Conservation (phyloP, 2,329 filamentous ascomycete genomes). For the Thermomyces lanuginosus region DNA sequence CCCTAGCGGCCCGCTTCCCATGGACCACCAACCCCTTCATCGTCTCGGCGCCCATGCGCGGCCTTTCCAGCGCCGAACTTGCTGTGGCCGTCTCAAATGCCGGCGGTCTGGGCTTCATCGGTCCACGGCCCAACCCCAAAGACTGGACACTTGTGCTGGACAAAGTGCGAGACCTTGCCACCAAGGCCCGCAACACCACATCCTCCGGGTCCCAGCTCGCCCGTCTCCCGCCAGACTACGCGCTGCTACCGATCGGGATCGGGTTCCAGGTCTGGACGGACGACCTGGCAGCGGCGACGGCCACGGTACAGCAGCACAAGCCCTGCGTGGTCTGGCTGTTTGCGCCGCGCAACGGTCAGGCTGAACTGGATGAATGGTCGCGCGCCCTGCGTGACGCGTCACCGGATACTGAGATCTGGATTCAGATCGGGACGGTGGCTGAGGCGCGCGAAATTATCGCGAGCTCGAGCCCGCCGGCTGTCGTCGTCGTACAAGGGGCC, state of each 20-base stretch:
- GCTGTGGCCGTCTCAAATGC: conserved; percentile 45
- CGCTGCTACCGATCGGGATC: conserved; percentile 23
- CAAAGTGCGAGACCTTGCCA: conserved; percentile 10
- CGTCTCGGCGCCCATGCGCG: conserved; percentile 52
- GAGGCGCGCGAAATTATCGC: conserved; percentile 31
- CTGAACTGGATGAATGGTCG: conserved; percentile 32
- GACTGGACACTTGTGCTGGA: conserved; percentile 18
- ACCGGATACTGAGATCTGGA: conserved; percentile 35
- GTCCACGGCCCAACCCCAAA: conserved; percentile 36
- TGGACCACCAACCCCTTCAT: conserved; percentile 47
- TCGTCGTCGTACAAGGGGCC: conserved; percentile 38
- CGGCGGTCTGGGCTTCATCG: conserved; percentile 40
- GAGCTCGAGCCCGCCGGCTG: conserved; percentile 29
- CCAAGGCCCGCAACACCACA: conserved; percentile 11
- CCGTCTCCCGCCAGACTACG: conserved; percentile 4
- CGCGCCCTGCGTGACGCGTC: conserved; percentile 25
- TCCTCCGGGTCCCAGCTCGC: conserved; percentile 2
- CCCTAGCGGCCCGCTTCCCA: conserved; percentile 19
- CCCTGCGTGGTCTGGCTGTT: conserved; percentile 30
- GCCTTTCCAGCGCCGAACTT: conserved; percentile 42
- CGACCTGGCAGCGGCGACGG: conserved; percentile 16
- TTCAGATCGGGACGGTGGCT: conserved; percentile 37
- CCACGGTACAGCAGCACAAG: conserved; percentile 17
- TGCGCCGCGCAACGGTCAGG: conserved; percentile 16
- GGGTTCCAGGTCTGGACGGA: conserved; percentile 28